A percentile compares a stretch with the other conserved stretches of the same genome.
These are phyloP conservation scores for Funneliformis caledonium DNA, from an alignment of 371 early-diverging fungal species.

Conservation along the genomic window DNA sequence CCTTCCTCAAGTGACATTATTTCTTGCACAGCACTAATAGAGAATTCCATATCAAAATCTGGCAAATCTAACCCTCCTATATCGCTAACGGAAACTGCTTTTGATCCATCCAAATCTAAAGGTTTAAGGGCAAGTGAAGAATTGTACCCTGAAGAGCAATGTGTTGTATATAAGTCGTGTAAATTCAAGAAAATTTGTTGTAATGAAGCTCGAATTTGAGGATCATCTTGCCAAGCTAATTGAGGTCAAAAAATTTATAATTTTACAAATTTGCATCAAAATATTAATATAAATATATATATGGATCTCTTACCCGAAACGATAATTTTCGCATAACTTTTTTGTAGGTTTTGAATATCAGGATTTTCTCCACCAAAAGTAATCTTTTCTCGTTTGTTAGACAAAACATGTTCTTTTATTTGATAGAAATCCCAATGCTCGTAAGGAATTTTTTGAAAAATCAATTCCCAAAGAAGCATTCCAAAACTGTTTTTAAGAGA, in stretches of 20 bases:
- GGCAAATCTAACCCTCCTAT: constrained; percentile 7
- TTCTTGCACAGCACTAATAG: neutral
- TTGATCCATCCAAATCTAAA: constrained; percentile 22
- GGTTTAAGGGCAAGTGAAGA: neutral
- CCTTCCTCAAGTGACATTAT: constrained; percentile 36
- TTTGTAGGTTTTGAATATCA: neutral
- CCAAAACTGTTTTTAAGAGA: too few relatives aligned
- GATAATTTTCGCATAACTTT: constrained; percentile 18
- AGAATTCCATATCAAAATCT: neutral
- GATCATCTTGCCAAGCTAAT: constrained; percentile 36
- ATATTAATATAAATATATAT: neutral
- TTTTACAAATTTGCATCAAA: too few relatives aligned
- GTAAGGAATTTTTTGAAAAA: neutral
- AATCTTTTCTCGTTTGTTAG: constrained; percentile 18
- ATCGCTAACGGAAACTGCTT: constrained; percentile 3
- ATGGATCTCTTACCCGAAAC: constrained; percentile 1
- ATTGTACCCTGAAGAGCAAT: neutral
- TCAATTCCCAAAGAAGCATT: constrained; percentile 20
- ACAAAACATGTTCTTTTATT: constrained; percentile 21
- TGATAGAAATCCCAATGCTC: constrained; percentile 4
- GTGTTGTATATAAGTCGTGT: neutral
- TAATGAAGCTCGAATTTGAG: constrained; percentile 17
- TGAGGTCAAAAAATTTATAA: neutral
- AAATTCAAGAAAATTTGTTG: constrained; percentile 33
- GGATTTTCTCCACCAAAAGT: neutral